Base-by-base conservation (phyloP, 2,329 filamentous ascomycete genomes). In the Microcera coccophila region DNA sequence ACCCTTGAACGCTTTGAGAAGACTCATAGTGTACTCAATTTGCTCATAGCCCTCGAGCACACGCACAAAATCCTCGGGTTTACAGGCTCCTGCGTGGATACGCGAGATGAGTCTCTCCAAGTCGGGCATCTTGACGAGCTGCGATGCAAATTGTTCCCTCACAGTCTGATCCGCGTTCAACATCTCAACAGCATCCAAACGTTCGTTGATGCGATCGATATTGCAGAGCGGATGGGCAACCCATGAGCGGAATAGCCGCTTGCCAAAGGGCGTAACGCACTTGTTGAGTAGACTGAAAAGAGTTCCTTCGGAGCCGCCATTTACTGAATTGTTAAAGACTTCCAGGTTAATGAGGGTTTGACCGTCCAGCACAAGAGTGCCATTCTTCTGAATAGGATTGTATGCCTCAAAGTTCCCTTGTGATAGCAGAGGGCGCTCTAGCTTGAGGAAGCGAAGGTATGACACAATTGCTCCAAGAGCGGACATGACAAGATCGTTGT, bases 291-390 rank as follows among this genome's bases (percentile, higher is more conserved):
- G 81, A 39, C 79, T 79, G 66, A 97, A 98, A 2, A 98, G 70
- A 0, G 93, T 97, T 5, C 93, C 93, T 29, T 95, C 86, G 1
- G 75, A 63, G 12, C 88, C 82, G 7, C 90, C 91, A 60, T 96
- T 91, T 52, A 86, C 89, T 1, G 85, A 90, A 65, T 98, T 98
- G 55, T 89, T 79, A 55, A 98, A 98, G 4, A 98, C 80, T 62
- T 98, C 93, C n/a, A 98, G 81, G 59, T 98, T 98, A 72, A 95
- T 94, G 55, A 98, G 74, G 17, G 90, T 97, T 62, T 98, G 93
- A 1, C 93, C 93, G 57, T 98, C 93, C 1, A 98, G 76, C 9
- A 98, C 85, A 34, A 98, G 72, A 21, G 88, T 97, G 11, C 90
- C 89, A 61, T 96, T 95, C 59, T 85, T 85, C 42, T 81, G 79